A percentile compares a stretch with the other conserved stretches of the same genome.
Evolutionary conservation across 192 early-diverging fungal genomes (phyloP).

Genomic region (Kickxella alabastrina): DNA sequence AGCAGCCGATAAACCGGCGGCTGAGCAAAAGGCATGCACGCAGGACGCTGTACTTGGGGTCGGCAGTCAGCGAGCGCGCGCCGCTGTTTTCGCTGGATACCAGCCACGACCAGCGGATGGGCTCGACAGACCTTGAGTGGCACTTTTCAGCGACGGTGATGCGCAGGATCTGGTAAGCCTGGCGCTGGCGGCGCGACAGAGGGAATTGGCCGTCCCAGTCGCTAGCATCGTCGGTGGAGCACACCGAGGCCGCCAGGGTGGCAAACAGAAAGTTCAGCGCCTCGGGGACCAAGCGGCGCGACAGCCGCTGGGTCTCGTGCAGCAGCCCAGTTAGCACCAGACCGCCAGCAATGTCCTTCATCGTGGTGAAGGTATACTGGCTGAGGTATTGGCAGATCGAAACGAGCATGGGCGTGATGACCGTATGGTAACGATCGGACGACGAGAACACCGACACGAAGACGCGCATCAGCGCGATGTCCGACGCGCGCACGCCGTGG

Average conservation of each 20-base stretch:
- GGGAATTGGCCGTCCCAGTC: slow-evolving; percentile 32
- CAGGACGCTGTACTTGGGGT: slow-evolving; percentile 23
- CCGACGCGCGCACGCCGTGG: slow-evolving; percentile 53
- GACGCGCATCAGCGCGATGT: slow-evolving; percentile 64
- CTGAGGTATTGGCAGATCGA: slow-evolving; percentile 75
- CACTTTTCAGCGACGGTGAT: slow-evolving; percentile 10
- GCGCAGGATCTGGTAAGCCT: slow-evolving; percentile 11
- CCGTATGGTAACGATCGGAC: slow-evolving; percentile 86
- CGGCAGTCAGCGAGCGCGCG: slow-evolving; percentile 2
- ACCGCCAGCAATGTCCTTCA: slow-evolving; percentile 66
- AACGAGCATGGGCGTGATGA: slow-evolving; percentile 80
- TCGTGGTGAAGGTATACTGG: slow-evolving; percentile 57
- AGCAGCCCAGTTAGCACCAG: slow-evolving; percentile 73
- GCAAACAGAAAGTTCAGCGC: slow-evolving; percentile 58
- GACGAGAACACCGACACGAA: slow-evolving; percentile 80
- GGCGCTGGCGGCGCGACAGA: slow-evolving; percentile 28
- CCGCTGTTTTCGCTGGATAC: not conserved
- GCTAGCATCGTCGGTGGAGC: slow-evolving; percentile 2
- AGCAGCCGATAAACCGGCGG: slow-evolving; percentile 40
- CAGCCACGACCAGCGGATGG: slow-evolving; percentile 42
- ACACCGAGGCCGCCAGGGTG: slow-evolving; percentile 28
- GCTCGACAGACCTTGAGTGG: not conserved
- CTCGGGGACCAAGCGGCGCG: slow-evolving; percentile 75
- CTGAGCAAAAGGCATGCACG: slow-evolving; percentile 12
- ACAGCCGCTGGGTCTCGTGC: slow-evolving; percentile 60